Evolutionary conservation across 148 eudicot genomes (phyloP), one percentile per base, ranked within the genome.

Genomic region (Diospyros kaki): DNA sequence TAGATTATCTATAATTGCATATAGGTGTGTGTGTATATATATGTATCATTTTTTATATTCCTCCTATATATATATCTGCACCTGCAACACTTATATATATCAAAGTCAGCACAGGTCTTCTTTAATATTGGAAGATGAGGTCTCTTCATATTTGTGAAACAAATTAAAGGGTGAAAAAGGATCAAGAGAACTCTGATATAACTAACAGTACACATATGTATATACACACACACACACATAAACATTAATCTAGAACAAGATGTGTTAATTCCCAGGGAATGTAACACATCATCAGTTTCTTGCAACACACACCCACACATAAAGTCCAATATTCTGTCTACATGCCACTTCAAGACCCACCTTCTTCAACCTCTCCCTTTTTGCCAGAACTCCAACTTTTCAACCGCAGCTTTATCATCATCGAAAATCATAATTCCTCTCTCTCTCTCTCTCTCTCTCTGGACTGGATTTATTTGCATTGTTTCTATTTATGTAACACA

Each of bases 261-360:
- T 28, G 28, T 28, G 28, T 28, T 28, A 28, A 28, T 28, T 28
- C 28, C 0, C 28, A 28, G 28, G 28, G 28, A 28, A 42, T 41
- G 73, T 70, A 55, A 15, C 51, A 44, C 2, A 14, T 45, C 72
- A 52, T 55, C 28, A 70, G 63, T 54, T 40, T 55, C 73, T 55
- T 62, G 41, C 4, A 62, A 2, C 2, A 39, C 15, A 48, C n/a
- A 48, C 41, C 46, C 6, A 2, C 9, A 2, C 8, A 39, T 11
- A 40, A 64, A 14, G 50, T 6, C 43, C 40, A 3, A 28, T 28
- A 28, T 28, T 28, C 28, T 28, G 28, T 28, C 28, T 28, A 28
- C 28, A 28, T 4, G 39, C 63, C 5, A 59, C 11, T 18, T 17
- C 2, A 59, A 17, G 18, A 5, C 63, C 63, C 52, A 48, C 15